Evolutionary conservation across 1,284 basidiomycete species (phyloP), one percentile per base, ranked within the genome.

Genomic region (Rugosomyces carneus): DNA sequence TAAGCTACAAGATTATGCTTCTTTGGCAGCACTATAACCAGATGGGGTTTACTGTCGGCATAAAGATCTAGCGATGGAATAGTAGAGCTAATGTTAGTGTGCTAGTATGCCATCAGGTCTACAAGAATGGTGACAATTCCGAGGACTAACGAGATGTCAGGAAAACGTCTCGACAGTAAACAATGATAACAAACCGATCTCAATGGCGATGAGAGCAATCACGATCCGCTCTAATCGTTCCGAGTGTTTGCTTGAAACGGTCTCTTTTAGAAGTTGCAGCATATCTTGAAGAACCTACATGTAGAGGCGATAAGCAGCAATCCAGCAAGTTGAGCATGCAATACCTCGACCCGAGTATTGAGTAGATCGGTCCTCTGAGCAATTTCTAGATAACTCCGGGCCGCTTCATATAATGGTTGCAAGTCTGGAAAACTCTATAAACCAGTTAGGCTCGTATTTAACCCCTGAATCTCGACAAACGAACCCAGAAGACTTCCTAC

Each of bases 151-250:
- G 24, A 16, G 21, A 9, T n/a, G 44, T 43, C 27, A 52, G 40
- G 6, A 5, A 2, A 15, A 15, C 27, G 15, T 37, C 19, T 4
- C 20, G 18, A 21, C 19, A 5, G 19, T 19, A 16, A 37, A 35
- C 32, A 16, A 34, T 16, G 35, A 36, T 18, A 38, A 65, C 73
- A 45, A 51, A 88, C 87, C 77, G 50, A 93, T 93, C 65, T 93
- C 88, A 45, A 94, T 84, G 37, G 69, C 93, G 63, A 98, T 97
- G 50, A 98, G 74, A 42, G 84, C 81, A 53, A 98, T 96, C 55
- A 98, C 91, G 53, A 98, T 92, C 57, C 91, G 89, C 65, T 98
- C 93, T n/a, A 98, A 73, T 32, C 92, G 81, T 65, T 98, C 93
- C 1, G 90, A 84, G 58, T 98, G 93, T 57, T 83, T 81, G 52